Evolutionary conservation across 2,329 filamentous ascomycete genomes (phyloP).

Genomic region (Diaporthe capsici): DNA sequence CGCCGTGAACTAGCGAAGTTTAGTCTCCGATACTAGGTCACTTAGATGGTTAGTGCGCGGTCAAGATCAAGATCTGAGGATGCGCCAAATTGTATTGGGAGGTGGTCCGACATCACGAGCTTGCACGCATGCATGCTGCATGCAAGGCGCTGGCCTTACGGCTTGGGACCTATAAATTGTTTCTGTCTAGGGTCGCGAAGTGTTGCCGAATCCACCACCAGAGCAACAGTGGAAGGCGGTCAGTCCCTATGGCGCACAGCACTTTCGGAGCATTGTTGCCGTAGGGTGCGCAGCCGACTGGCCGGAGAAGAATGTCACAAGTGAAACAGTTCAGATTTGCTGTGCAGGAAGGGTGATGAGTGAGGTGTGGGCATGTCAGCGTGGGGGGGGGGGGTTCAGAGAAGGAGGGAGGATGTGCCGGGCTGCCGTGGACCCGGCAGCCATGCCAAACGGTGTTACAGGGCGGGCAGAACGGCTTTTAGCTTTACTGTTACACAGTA

Average conservation of each 20-base stretch:
- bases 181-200: slow-evolving; percentile 4
- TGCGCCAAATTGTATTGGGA: background rate
- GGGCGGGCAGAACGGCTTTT: background rate
- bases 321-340: slow-evolving; percentile 14
- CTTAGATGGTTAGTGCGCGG: background rate
- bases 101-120: background rate
- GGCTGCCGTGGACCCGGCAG: background rate
- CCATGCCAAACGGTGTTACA: slow-evolving; percentile 2
- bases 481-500: too few species aligned
- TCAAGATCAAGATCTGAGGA: slow-evolving; percentile 15
- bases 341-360: background rate
- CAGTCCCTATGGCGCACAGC: background rate
- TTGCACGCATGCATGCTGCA: slow-evolving; percentile 2
- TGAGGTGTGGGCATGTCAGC: background rate
- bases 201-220: background rate
- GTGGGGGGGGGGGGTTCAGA: background rate
- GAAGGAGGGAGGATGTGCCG: background rate
- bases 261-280: background rate
- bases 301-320: background rate
- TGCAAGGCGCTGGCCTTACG: background rate
- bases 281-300: slow-evolving; percentile 16
- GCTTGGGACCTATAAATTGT: background rate
- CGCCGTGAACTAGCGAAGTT: background rate
- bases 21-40: background rate
- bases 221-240: background rate